phyloP scores from a whole-genome alignment of 768 basidiomycete species.

The Rhodotorula toruloides region DNA sequence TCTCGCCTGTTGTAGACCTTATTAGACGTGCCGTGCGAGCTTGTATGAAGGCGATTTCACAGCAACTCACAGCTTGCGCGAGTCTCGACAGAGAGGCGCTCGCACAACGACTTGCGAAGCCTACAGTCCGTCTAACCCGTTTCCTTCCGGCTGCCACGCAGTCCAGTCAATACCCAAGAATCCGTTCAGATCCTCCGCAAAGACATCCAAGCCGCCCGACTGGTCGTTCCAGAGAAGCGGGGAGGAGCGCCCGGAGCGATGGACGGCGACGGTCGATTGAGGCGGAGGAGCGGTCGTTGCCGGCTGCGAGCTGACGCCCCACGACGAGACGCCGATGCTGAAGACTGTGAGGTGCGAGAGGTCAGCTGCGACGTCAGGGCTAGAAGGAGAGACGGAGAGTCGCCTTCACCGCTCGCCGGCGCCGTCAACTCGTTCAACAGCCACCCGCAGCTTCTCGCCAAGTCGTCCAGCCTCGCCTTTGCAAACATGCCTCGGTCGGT shows the following conservation, averaged over 20 bases:
- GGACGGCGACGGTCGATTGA: slow-evolving; percentile 9
- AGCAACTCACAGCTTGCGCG: no score
- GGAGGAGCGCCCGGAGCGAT: slow-evolving; percentile 1
- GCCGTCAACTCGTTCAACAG: background rate
- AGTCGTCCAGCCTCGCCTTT: slow-evolving; percentile 1
- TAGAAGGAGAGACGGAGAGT: background rate
- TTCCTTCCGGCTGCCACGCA: no score
- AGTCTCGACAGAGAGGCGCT: no score
- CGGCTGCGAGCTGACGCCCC: background rate
- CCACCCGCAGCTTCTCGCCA: background rate
- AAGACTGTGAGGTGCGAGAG: background rate
- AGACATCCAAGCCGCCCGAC: background rate
- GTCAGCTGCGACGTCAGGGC: no score
- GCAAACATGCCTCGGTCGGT: slow-evolving; percentile 6
- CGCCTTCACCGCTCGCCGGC: background rate
- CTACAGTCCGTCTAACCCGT: no score
- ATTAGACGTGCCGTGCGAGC: no score
- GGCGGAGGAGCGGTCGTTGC: background rate
- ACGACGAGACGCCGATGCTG: slow-evolving; percentile 1
- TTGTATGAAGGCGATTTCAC: no score
- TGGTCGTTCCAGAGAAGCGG: slow-evolving; percentile 1
- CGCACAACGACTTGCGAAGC: no score
- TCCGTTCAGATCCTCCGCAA: no score
- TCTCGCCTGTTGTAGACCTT: no score
- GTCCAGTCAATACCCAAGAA: no score